phyloP scores from a whole-genome alignment of 139 green algal species.

The Haematococcus lacustris region DNA sequence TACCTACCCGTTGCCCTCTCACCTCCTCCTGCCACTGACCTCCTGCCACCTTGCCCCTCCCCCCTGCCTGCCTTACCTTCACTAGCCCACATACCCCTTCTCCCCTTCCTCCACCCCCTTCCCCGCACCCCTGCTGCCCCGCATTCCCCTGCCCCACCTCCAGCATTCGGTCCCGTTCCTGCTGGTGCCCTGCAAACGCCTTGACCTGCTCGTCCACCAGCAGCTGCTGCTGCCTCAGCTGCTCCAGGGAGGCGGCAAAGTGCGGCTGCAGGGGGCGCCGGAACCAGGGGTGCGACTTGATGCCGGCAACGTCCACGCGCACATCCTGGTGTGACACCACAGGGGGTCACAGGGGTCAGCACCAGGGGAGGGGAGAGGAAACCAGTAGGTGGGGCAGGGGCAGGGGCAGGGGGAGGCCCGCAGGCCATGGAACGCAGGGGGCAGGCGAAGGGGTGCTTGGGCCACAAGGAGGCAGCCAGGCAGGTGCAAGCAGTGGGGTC shows the following conservation, averaged over 20 bases:
- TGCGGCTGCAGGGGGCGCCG: constrained; percentile 23
- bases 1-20: background rate
- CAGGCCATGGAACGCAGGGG: background rate
- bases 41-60: background rate
- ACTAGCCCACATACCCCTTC: too few species aligned
- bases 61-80: background rate
- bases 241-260: constrained; percentile 15
- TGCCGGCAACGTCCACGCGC: constrained; percentile 34
- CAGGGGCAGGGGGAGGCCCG: background rate
- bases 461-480: background rate
- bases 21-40: background rate
- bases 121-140: background rate
- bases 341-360: background rate
- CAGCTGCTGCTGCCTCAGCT: constrained; percentile 23
- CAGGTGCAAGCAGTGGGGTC: background rate
- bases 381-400: background rate
- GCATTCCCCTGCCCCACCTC: constrained; percentile 16
- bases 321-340: constrained; percentile 34
- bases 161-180: constrained; percentile 37
- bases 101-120: too few species aligned
- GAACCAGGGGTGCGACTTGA: constrained; percentile 51
- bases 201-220: constrained; percentile 21
- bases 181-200: constrained; percentile 21
- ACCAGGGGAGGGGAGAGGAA: background rate
- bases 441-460: background rate